Conservation (phyloP, 495 filamentous ascomycete genomes). For the Penicillium canariense region DNA sequence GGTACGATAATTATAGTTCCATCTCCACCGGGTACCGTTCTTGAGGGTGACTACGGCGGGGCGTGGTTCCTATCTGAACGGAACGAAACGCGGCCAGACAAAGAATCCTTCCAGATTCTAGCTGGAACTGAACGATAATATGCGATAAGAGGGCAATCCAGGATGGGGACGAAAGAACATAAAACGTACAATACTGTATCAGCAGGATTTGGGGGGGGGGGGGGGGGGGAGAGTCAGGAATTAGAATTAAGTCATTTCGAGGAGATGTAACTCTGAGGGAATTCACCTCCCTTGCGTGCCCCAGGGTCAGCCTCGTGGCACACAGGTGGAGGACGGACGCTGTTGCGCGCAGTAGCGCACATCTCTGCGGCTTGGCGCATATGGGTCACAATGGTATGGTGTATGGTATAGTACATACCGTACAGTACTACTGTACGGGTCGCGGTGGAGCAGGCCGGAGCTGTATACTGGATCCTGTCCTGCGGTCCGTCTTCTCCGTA, state of each 20-base stretch:
- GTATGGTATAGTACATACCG: not conserved
- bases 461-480: no score
- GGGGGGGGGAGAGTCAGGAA: no score
- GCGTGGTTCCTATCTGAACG: conserved; percentile 2
- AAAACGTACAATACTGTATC: not conserved
- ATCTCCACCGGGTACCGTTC: conserved; percentile 1
- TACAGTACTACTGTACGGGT: not conserved
- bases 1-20: not conserved
- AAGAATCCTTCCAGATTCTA: no score
- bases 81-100: no score
- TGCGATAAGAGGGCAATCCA: not conserved
- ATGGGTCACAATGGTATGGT: conserved; percentile 1
- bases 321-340: conserved; percentile 17
- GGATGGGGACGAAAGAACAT: not conserved
- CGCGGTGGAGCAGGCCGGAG: no score
- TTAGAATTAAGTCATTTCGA: not conserved
- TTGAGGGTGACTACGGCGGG: conserved; percentile 11
- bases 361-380: conserved; percentile 15
- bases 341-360: conserved; percentile 10
- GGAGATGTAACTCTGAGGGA: conserved; percentile 10
- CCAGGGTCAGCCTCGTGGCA: conserved; percentile 25
- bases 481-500: no score
- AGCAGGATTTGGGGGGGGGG: no score
- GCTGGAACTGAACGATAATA: not conserved
- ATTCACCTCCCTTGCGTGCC: conserved; percentile 9